Evolutionary conservation across 164 flowering plant genomes (phyloP), one percentile per base, ranked within the genome.

Genomic region (Santalum album): DNA sequence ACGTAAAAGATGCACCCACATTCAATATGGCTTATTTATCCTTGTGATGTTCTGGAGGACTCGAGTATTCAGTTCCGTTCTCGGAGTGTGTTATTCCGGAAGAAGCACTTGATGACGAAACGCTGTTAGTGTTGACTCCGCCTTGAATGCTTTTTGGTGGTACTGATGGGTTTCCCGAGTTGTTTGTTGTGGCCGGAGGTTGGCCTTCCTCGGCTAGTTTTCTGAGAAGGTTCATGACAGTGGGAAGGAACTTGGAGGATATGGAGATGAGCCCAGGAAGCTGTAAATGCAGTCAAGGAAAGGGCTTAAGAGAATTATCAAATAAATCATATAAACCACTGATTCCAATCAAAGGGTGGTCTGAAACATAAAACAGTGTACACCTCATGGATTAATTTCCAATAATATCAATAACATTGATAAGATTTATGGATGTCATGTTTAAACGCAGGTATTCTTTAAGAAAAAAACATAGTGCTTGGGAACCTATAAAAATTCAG

Each of bases 191-290:
- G 6, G 47, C 47, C 14, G 47, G 7, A 23, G 81, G 75, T 12
- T 1, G 76, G 46, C 95, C 99, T 51, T 80, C 76, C 53, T 83
- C 88, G 0, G 99, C 95, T 59, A 92, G 76, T 68, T 67, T 80
- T 56, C 66, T 79, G 15, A 89, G 80, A 62, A 92, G 76, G 71
- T 85, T 85, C 90, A 82, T 87, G 40, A 92, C 66, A 16, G 96
- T 87, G 16, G 99, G 99, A 48, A 89, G 68, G 55, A 92, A 71
- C 75, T 79, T 89, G 17, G 86, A 75, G 18, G 95, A 83, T 53
- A 92, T 49, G 16, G 96, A 82, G 22, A 92, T 69, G 27, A 92
- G 67, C 32, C 97, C 99, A 17, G 97, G 95, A 72, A 92, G 83
- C 99, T 92, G 90, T 42, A 61, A 47, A 49, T 7, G 57, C n/a